phyloP scores from a whole-genome alignment of 2,329 filamentous ascomycete genomes.

The Exophiala sp. region DNA sequence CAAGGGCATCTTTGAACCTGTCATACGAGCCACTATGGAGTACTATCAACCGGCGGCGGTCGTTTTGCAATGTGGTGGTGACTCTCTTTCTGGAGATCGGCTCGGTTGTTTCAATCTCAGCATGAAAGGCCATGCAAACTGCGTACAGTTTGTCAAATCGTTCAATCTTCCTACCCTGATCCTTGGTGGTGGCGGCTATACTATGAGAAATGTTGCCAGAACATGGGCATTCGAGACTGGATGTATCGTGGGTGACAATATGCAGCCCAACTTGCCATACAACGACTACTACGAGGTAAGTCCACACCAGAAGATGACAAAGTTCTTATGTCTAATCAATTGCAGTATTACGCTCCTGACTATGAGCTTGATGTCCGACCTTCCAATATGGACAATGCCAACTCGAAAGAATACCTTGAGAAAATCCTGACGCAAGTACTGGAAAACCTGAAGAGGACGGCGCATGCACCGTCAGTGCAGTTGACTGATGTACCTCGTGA shows the following conservation, averaged over 20 bases:
- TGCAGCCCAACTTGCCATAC: constrained; percentile 80
- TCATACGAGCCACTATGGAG: constrained; percentile 66
- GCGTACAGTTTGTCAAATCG: constrained; percentile 65
- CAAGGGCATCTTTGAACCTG: constrained; percentile 65
- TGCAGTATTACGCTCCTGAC: constrained; percentile 64
- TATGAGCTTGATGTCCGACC: constrained; percentile 67
- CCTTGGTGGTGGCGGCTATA: constrained; percentile 66
- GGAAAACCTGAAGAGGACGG: constrained; percentile 63
- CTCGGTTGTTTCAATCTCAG: constrained; percentile 68
- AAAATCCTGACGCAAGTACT: constrained; percentile 65
- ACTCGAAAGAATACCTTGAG: constrained; percentile 64
- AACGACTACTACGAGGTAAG: constrained; percentile 86
- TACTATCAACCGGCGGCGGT: constrained; percentile 66
- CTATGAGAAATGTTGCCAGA: constrained; percentile 62
- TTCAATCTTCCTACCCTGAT: constrained; percentile 64
- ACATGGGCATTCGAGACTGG: constrained; percentile 70
- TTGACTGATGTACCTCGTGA: constrained; percentile 62
- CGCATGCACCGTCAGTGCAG: constrained; percentile 61
- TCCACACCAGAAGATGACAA: background rate
- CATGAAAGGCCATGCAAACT: constrained; percentile 68
- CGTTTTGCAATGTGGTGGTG: constrained; percentile 66
- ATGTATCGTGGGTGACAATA: constrained; percentile 75
- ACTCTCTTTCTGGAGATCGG: constrained; percentile 64
- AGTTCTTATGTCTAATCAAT: constrained; percentile 23
- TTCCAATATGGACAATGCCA: constrained; percentile 70